Base-by-base conservation (phyloP, 129 eudicot genomes). In the Flaveria linearis region DNA sequence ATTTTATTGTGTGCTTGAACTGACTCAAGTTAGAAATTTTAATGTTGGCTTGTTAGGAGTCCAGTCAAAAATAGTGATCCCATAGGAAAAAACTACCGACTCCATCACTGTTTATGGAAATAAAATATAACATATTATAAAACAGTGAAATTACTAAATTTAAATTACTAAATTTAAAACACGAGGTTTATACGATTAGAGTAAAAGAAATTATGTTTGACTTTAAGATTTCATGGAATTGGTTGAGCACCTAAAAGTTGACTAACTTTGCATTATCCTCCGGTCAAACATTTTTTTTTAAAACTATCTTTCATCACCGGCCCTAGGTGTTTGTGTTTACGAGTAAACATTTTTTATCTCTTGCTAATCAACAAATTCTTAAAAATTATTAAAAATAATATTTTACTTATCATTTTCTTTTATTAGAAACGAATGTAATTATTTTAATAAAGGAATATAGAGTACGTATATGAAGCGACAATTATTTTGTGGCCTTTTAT, bases 191-290 rank as follows among this genome's bases (percentile, higher is more conserved):
- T 62, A 62, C 7, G 30, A 28, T 62, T 26, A 62, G 43, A 30
- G 5, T 30, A 15, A 62, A 62, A 20, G 30, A 62, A 12, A 62
- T 28, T 15, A 30, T 63, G 45, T 30, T 5, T 30, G 46, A 63
- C 69, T 30, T 63, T 63, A 26, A 28, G 46, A 28, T 63, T 30
- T 30, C 12, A 15, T 63, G 18, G 39, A 60, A 23, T 63, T 28
- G 4, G 46, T 30, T 63, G 69, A 63, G 69, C 46, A 63, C 69
- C 69, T 30, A 63, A 63, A 63, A 28, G 46, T 63, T 63, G 69
- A 63, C 69, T 30, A 63, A 63, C 69, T 28, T 14, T 18, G 7
- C 11, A 56, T 58, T 58, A 20, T 22, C 16, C 64, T 20, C 14
- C 7, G 33, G 64, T 58, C 64, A 22, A 58, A 58, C 64, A 20